These are phyloP conservation scores for Tetratostichococcus sp. DNA, from an alignment of 139 green algal genomes.

Conservation along the genomic window DNA sequence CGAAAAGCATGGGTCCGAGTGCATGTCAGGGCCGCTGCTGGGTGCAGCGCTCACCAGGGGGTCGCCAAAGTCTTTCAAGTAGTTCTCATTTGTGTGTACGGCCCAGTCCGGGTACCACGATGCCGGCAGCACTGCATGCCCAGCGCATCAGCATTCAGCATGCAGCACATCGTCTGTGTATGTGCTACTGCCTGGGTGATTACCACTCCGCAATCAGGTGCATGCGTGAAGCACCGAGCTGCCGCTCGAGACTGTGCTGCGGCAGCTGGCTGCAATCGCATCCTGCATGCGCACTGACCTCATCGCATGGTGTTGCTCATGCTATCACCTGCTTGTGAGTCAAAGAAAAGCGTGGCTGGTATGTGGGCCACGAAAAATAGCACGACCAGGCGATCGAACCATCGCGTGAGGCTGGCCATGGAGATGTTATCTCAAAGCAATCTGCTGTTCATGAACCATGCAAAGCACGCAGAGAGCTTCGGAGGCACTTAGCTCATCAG, in stretches of 20 bases:
- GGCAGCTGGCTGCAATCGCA: no score
- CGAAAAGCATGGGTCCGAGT: neutral
- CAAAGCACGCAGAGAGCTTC: no score
- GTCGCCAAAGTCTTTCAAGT: slow-evolving; percentile 55
- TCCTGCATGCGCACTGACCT: no score
- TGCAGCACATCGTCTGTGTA: no score
- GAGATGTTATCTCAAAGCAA: neutral
- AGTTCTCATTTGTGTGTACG: slow-evolving; percentile 35
- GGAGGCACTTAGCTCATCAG: no score
- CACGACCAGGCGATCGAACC: slow-evolving; percentile 31
- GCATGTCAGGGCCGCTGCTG: neutral
- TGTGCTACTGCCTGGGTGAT: no score
- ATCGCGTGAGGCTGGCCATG: slow-evolving; percentile 15
- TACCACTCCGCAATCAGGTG: no score
- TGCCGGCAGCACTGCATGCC: slow-evolving; percentile 30
- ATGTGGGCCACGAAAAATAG: slow-evolving; percentile 69
- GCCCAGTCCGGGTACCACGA: slow-evolving; percentile 27
- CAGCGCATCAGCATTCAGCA: no score
- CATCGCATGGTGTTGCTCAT: no score
- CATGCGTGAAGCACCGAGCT: no score
- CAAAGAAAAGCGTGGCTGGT: slow-evolving; percentile 70
- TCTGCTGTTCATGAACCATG: no score
- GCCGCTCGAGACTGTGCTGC: no score
- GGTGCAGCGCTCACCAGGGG: slow-evolving; percentile 42
- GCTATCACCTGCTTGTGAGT: slow-evolving; percentile 52